Conservation (phyloP, 1,284 basidiomycete species). For the Puccinia novopanici region DNA sequence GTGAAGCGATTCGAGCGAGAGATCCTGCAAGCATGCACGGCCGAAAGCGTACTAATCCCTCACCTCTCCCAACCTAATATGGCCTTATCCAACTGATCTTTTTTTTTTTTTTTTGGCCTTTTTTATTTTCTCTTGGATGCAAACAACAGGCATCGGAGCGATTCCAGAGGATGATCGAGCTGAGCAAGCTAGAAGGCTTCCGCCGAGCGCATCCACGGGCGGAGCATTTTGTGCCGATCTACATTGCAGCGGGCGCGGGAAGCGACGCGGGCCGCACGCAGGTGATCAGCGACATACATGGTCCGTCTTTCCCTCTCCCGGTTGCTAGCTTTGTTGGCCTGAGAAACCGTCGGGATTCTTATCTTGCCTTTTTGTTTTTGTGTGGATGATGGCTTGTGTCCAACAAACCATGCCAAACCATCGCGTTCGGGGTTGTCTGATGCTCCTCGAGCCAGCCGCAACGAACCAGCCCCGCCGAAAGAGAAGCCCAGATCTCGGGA, state of each 20-base stretch:
- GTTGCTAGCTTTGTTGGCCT: too few species aligned
- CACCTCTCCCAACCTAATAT: background rate
- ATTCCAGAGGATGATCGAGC: slow-evolving; percentile 62
- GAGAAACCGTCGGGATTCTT: background rate
- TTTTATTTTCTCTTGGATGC: background rate
- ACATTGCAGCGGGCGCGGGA: slow-evolving; percentile 45
- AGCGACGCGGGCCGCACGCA: slow-evolving; percentile 16
- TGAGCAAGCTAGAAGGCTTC: slow-evolving; percentile 68
- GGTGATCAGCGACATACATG: slow-evolving; percentile 26
- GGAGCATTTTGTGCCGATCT: slow-evolving; percentile 49
- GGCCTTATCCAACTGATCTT: background rate
- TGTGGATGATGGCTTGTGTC: too few species aligned
- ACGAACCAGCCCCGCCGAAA: too few species aligned
- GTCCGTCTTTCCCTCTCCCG: slow-evolving; percentile 12
- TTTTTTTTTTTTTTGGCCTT: background rate
- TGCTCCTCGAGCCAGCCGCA: too few species aligned
- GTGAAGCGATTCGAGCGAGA: slow-evolving; percentile 67
- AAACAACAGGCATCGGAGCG: slow-evolving; percentile 60
- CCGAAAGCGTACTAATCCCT: slow-evolving; percentile 57
- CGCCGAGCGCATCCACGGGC: slow-evolving; percentile 67
- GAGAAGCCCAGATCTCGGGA: too few species aligned
- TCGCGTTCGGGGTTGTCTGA: slow-evolving; percentile 44
- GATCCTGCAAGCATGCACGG: slow-evolving; percentile 65
- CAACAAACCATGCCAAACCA: slow-evolving; percentile 22
- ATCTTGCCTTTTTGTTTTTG: too few species aligned